Percentiles rank a stretch among this genome's conserved stretches.
phyloP scores from a whole-genome alignment of 805 yeast species.

The Candida ipomoeae region DNA sequence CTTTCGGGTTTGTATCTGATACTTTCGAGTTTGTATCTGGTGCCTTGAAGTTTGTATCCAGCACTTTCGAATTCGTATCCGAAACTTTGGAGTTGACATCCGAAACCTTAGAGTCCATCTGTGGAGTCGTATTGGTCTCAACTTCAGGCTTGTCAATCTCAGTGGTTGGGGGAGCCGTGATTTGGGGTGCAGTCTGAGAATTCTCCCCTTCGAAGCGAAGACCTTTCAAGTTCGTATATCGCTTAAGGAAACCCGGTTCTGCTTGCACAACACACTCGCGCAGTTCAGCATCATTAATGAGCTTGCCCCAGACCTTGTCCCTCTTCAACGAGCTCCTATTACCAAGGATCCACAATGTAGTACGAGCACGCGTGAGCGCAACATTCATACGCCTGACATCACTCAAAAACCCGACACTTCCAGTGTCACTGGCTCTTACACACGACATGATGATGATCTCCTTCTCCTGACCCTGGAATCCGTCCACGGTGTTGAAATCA shows the following conservation, averaged over 20 bases:
- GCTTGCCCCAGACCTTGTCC: conserved; percentile 68
- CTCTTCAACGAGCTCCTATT: conserved; percentile 59
- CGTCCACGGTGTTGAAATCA: conserved; percentile 94
- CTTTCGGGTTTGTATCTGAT: too few relatives aligned
- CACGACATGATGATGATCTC: conserved; percentile 91
- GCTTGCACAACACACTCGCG: conserved; percentile 39
- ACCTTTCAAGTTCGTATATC: not conserved
- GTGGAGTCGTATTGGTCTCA: not conserved
- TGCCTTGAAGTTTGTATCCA: too few relatives aligned
- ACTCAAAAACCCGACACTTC: conserved; percentile 78
- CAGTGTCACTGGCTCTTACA: conserved; percentile 77
- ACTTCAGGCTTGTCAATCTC: not conserved
- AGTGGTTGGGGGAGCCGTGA: not conserved
- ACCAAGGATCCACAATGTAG: conserved; percentile 92
- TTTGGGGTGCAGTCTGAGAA: not conserved
- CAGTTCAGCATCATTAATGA: conserved; percentile 60
- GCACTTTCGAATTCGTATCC: too few relatives aligned
- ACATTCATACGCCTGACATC: conserved; percentile 97
- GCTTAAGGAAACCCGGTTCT: conserved; percentile 32
- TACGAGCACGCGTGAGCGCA: conserved; percentile 88
- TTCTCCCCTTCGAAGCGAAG: not conserved
- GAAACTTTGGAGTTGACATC: too few relatives aligned
- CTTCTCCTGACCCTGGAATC: conserved; percentile 97
- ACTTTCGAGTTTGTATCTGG: too few relatives aligned
- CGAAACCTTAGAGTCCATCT: too few relatives aligned